These are phyloP conservation scores for Lipomyces mesembrius DNA, from an alignment of 805 yeast species.

Conservation along the genomic window DNA sequence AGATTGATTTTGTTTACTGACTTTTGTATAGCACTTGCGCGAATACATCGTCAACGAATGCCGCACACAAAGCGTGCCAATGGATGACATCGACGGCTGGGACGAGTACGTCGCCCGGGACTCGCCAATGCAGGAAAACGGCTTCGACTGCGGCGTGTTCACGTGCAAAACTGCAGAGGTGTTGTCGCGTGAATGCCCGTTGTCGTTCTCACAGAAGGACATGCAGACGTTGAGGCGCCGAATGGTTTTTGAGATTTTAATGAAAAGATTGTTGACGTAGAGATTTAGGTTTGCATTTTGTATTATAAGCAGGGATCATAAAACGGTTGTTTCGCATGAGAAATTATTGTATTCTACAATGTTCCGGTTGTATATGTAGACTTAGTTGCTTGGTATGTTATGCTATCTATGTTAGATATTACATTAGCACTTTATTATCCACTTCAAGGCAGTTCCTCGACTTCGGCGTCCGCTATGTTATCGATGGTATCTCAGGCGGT, in stretches of 20 bases:
- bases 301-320: not conserved
- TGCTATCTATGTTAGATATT: not conserved
- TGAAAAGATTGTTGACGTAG: constrained; percentile 22
- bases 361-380: not conserved
- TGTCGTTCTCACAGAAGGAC: constrained; percentile 67
- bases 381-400: not conserved
- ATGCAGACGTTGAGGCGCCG: constrained; percentile 68
- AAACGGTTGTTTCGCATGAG: not conserved
- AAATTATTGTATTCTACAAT: not conserved
- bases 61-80: constrained; percentile 53
- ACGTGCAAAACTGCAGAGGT: constrained; percentile 77
- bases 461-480: no score
- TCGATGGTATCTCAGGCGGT: no score
- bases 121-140: constrained; percentile 89
- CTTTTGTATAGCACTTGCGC: constrained; percentile 45
- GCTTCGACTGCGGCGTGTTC: constrained; percentile 94
- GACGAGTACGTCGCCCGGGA: constrained; percentile 43
- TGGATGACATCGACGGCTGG: constrained; percentile 40
- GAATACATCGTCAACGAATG: constrained; percentile 74
- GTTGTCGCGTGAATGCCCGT: constrained; percentile 55
- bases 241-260: constrained; percentile 66
- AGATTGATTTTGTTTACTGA: not conserved
- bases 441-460: no score
- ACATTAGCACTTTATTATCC: no score
- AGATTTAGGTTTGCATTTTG: not conserved